Percentiles rank a stretch among this genome's conserved stretches.
phyloP scores from a whole-genome alignment of 106 monocot species.

The Apostasia ramifera region DNA sequence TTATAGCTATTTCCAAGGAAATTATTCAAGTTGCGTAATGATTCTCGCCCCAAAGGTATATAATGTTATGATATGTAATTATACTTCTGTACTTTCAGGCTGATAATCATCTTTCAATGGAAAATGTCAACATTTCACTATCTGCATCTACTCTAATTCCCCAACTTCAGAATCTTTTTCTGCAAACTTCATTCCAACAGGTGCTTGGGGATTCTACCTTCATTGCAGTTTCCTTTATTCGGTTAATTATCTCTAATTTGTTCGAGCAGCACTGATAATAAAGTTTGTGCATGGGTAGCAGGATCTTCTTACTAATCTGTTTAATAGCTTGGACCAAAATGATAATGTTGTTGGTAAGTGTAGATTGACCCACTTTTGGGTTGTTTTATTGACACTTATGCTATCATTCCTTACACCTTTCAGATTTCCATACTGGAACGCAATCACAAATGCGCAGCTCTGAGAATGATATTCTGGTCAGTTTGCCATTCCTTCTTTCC shows the following conservation, averaged over 20 bases:
- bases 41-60: neutral
- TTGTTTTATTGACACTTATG: neutral
- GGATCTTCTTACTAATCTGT: neutral
- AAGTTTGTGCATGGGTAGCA: neutral
- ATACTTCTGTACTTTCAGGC: neutral
- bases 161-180: constrained; percentile 1
- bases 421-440: constrained; percentile 32
- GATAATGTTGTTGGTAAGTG: neutral
- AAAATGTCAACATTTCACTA: constrained; percentile 1
- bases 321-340: neutral
- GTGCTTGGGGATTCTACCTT: neutral
- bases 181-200: neutral
- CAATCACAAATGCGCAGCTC: constrained; percentile 21
- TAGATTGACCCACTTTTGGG: neutral
- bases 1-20: neutral
- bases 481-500: constrained; percentile 10
- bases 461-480: constrained; percentile 35
- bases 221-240: neutral
- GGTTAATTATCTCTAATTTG: neutral
- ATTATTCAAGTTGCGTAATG: neutral
- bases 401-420: neutral
- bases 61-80: neutral
- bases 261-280: neutral
- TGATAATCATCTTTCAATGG: neutral
- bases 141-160: constrained; percentile 4